A percentile compares a stretch with the other conserved stretches of the same genome.
These are phyloP conservation scores for Penicillium thymicola DNA, from an alignment of 2,329 filamentous ascomycete genomes.

Conservation along the genomic window DNA sequence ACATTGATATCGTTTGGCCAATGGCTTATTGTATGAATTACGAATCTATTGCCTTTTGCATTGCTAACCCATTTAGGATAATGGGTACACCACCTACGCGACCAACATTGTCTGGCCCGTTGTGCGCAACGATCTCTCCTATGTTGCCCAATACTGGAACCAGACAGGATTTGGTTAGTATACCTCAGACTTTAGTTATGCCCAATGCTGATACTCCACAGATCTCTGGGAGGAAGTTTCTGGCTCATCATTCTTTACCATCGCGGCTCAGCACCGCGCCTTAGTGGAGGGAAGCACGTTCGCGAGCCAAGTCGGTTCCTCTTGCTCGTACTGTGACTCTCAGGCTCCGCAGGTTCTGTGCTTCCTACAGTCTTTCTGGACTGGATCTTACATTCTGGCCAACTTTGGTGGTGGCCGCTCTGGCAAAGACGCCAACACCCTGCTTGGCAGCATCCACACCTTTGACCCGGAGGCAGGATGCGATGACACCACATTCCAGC, in stretches of 20 bases:
- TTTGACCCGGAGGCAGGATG: conserved; percentile 36
- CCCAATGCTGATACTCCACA: conserved; percentile 2
- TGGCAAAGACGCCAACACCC: conserved; percentile 69
- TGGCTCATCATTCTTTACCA: conserved; percentile 76
- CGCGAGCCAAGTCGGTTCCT: conserved; percentile 60
- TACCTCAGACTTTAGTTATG: rapidly evolving
- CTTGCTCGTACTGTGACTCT: conserved; percentile 58
- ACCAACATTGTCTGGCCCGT: conserved; percentile 65
- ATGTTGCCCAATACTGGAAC: conserved; percentile 56
- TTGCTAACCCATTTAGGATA: conserved; percentile 37
- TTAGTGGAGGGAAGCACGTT: conserved; percentile 59
- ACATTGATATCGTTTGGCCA: conserved; percentile 69
- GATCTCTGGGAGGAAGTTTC: conserved; percentile 79
- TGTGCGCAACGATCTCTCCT: conserved; percentile 70
- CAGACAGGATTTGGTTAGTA: conserved; percentile 55
- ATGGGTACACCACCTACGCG: conserved; percentile 56
- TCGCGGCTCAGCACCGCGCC: conserved; percentile 65
- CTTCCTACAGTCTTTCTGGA: conserved; percentile 74
- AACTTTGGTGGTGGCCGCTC: conserved; percentile 64
- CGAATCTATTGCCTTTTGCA: neutral
- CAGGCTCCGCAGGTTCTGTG: conserved; percentile 70
- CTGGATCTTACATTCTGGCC: conserved; percentile 58
- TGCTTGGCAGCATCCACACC: conserved; percentile 51
- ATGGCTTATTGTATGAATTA: conserved; percentile 56
- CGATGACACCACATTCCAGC: conserved; percentile 64